Conservation (phyloP, 805 yeast genomes). For the Wickerhamiella allomyrinae region DNA sequence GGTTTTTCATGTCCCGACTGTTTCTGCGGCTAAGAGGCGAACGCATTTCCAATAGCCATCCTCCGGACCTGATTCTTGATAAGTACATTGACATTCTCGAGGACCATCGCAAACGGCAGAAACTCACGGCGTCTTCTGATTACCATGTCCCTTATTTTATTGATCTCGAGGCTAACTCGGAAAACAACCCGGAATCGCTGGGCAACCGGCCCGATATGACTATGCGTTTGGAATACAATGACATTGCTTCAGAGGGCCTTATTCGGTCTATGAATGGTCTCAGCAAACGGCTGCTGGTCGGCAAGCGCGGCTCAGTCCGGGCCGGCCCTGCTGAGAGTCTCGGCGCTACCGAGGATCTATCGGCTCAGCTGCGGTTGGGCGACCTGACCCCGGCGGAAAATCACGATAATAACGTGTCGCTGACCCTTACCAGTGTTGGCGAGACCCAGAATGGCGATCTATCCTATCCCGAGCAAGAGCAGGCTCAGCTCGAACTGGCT, state of each 20-base stretch:
- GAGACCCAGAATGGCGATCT: conserved; percentile 6
- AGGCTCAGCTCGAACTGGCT: not conserved
- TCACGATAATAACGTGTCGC: conserved; percentile 7
- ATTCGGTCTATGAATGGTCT: conserved; percentile 80
- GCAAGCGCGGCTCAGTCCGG: conserved; percentile 20
- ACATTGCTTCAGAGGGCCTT: conserved; percentile 57
- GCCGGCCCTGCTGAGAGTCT: conserved; percentile 28
- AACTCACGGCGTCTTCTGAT: conserved; percentile 6
- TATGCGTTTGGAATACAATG: conserved; percentile 50
- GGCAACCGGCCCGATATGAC: conserved; percentile 85
- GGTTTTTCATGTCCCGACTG: conserved; percentile 81
- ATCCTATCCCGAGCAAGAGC: not conserved
- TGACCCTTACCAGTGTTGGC: conserved; percentile 2
- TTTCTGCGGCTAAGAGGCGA: conserved; percentile 86
- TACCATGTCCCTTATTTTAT: conserved; percentile 47
- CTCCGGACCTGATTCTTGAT: conserved; percentile 77
- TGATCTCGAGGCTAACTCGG: conserved; percentile 68
- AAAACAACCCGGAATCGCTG: conserved; percentile 57
- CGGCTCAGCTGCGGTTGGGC: conserved; percentile 17
- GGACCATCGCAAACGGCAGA: conserved; percentile 33
- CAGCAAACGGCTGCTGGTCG: conserved; percentile 64
- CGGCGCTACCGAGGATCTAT: conserved; percentile 16
- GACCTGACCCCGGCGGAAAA: conserved; percentile 14
- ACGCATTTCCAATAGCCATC: conserved; percentile 52
- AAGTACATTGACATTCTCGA: conserved; percentile 62